Percentiles rank a stretch among this genome's conserved stretches.
phyloP scores from a whole-genome alignment of 2,329 filamentous ascomycete species.

The Trichoderma semiorbis region DNA sequence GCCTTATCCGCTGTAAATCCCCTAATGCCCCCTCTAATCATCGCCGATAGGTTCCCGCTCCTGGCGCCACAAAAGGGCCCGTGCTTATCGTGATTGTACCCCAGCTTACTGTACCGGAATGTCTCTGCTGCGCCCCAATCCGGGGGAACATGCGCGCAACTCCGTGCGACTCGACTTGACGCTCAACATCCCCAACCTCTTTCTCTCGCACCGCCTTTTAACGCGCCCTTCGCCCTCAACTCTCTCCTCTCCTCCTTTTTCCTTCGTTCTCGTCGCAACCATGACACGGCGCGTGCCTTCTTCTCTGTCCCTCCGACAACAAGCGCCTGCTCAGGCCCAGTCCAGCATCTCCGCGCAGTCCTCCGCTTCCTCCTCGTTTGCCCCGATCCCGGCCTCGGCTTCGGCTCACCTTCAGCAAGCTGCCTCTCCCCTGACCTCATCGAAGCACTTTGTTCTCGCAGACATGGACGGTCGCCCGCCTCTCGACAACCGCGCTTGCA shows the following conservation, averaged over 20 bases:
- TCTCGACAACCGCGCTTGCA: constrained; percentile 37
- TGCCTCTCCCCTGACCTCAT: constrained; percentile 25
- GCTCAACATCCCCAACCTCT: neutral
- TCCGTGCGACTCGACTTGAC: neutral
- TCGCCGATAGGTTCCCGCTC: neutral
- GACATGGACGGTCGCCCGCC: constrained; percentile 38
- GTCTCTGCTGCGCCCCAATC: neutral
- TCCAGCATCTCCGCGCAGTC: constrained; percentile 24
- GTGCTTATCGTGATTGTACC: neutral
- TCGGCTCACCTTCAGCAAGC: neutral
- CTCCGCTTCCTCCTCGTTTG: constrained; percentile 22
- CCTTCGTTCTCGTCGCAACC: constrained; percentile 8
- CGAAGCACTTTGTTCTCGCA: constrained; percentile 47
- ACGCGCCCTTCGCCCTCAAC: neutral
- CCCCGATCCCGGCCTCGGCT: neutral
- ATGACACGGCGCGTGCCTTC: constrained; percentile 49
- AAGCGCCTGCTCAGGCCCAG: constrained; percentile 23
- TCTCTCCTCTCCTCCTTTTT: neutral
- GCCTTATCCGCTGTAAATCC: neutral
- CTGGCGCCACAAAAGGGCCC: neutral
- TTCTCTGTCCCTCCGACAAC: constrained; percentile 44
- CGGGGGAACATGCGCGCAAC: neutral
- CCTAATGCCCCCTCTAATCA: neutral
- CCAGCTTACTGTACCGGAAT: neutral
- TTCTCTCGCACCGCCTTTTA: constrained; percentile 2